Evolutionary conservation across 371 early-diverging fungal species (phyloP).

Genomic region (Batkoa obscura): DNA sequence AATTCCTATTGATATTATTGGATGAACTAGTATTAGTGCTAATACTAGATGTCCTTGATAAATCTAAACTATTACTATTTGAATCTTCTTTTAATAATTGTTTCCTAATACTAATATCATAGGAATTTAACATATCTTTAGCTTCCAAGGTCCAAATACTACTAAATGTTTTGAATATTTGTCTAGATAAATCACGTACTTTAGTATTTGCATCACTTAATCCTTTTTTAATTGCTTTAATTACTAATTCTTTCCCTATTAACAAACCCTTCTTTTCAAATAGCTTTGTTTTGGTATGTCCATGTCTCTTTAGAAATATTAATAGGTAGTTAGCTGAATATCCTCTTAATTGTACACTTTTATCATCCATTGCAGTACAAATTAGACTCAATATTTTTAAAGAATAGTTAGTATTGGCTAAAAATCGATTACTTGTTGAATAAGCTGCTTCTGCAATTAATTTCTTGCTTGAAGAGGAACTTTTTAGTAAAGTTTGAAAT

Average conservation of each 20-base stretch:
- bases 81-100: background rate
- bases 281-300: background rate
- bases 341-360: background rate
- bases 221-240: background rate
- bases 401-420: background rate
- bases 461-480: slow-evolving; percentile 4
- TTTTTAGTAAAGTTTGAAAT: slow-evolving; percentile 1
- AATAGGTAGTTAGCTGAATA: background rate
- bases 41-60: background rate
- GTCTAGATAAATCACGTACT: slow-evolving; percentile 1
- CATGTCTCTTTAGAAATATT: background rate
- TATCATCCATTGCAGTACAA: background rate
- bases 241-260: background rate
- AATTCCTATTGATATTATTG: too few relatives aligned
- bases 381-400: background rate
- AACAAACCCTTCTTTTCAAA: slow-evolving; percentile 4
- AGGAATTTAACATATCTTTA: background rate
- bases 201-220: slow-evolving; percentile 5
- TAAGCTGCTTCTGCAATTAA: background rate
- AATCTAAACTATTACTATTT: background rate
- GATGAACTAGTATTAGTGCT: too few relatives aligned
- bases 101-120: background rate
- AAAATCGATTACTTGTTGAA: background rate
- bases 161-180: background rate
- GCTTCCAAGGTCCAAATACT: background rate